Conservation (phyloP, 768 basidiomycete genomes). For the Neoboletus magnificus region DNA sequence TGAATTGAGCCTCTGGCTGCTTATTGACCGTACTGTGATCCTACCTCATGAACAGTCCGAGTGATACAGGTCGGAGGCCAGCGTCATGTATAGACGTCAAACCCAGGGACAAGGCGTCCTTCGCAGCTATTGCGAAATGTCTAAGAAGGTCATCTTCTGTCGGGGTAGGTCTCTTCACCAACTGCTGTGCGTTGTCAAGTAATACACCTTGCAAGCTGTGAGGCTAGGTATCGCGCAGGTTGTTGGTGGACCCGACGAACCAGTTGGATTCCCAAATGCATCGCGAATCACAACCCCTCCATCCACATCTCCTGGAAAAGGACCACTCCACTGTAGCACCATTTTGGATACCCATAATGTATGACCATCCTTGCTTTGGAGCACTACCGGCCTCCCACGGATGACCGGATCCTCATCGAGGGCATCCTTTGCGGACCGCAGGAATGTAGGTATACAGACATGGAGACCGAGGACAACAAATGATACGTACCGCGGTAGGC, state of each 20-base stretch:
- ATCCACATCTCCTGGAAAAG: slow-evolving; percentile 66
- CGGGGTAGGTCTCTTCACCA: slow-evolving; percentile 60
- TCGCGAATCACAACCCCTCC: slow-evolving; percentile 82
- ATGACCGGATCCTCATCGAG: slow-evolving; percentile 70
- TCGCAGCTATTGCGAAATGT: slow-evolving; percentile 58
- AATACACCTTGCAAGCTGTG: slow-evolving; percentile 52
- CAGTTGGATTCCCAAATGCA: slow-evolving; percentile 62
- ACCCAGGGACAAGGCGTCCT: slow-evolving; percentile 67
- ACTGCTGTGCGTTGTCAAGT: slow-evolving; percentile 82
- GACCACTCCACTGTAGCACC: slow-evolving; percentile 53
- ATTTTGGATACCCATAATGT: slow-evolving; percentile 80
- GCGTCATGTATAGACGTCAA: slow-evolving; percentile 89
- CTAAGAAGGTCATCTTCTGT: slow-evolving; percentile 61
- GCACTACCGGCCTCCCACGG: slow-evolving; percentile 63
- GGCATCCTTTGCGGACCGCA: slow-evolving; percentile 50
- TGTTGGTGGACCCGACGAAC: slow-evolving; percentile 34
- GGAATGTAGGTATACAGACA: not conserved
- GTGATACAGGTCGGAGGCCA: slow-evolving; percentile 61
- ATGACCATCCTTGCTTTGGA: slow-evolving; percentile 87
- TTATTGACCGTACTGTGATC: not conserved
- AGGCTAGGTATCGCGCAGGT: slow-evolving; percentile 1
- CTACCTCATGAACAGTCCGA: slow-evolving; percentile 72
- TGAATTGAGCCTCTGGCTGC: not conserved
- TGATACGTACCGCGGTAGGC: slow-evolving; percentile 62
- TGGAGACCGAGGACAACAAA: not conserved